Base-by-base conservation (phyloP, 2,329 filamentous ascomycete species). In the Trichoderma semiorbis region DNA sequence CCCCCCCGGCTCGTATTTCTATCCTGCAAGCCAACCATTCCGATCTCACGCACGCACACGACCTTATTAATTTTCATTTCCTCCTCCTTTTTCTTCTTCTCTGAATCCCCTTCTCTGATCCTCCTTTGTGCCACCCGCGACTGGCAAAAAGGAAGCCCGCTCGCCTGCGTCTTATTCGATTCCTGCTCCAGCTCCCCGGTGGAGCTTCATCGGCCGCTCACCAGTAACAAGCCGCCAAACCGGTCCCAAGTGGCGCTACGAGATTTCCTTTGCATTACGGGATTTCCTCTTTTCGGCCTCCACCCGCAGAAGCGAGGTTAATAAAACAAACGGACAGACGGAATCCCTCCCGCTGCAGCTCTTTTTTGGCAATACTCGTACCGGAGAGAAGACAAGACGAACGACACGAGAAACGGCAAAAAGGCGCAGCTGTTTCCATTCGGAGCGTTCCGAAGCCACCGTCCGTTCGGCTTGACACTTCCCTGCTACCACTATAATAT, bases 221-320 rank as follows among this genome's bases (percentile, higher is more conserved):
- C 62, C 28, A 65, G 43, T 39, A 34, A 50, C 63, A 47, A 26
- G 21, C 60, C 4, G 16, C 53, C 34, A 21, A 32, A 30, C 55
- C n/a, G 39, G 55, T 47, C 26, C 26, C 30, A 30, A 36, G 66
- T 69, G 66, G 66, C 66, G 66, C 57, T 61, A 36, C 66, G 57
- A 68, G 65, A 69, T 62, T 69, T 69, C 10, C 57, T 53, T 30
- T 69, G 57, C 66, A 69, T 61, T 50, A 26, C 50, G 28, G 21
- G 24, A n/a, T n/a, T 60, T 60, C 26, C 36, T 61, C 66, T 57
- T 55, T 55, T 36, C 21, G 47, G 63, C 63, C 47, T 67, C 30
- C 50, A 57, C 64, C 34, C 55, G 34, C 65, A 47, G 57, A 62
- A 69, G 57, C 57, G 57, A 62, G 53, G 34, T 47, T 57, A 12